phyloP scores from a whole-genome alignment of 176 grass and related monocot species.

The Oryza nivara region DNA sequence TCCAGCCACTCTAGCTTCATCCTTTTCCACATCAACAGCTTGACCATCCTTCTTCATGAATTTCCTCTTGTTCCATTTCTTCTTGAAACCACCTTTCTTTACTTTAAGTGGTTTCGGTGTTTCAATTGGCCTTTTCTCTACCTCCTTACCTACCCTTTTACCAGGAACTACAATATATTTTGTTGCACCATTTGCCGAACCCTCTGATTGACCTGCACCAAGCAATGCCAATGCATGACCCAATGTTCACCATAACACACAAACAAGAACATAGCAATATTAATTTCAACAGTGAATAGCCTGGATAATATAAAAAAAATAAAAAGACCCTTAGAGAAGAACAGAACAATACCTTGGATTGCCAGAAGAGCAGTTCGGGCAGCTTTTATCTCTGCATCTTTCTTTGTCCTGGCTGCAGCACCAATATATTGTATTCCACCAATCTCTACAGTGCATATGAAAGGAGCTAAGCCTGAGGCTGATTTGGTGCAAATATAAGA shows the following conservation, averaged over 20 bases:
- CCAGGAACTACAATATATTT: conserved; percentile 74
- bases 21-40: conserved; percentile 35
- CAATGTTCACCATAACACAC: conserved; percentile 5
- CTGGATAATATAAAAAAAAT: background rate
- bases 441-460: conserved; percentile 84
- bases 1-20: conserved; percentile 38
- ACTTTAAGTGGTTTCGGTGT: conserved; percentile 63
- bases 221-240: conserved; percentile 26
- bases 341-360: conserved; percentile 61
- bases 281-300: background rate
- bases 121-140: conserved; percentile 43
- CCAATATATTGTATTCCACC: conserved; percentile 95
- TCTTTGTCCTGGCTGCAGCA: conserved; percentile 79
- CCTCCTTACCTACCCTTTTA: conserved; percentile 61
- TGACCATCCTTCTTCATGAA: conserved; percentile 49
- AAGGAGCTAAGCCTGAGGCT: conserved; percentile 56
- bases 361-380: conserved; percentile 92
- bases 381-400: conserved; percentile 92
- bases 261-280: background rate
- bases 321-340: background rate
- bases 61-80: conserved; percentile 75
- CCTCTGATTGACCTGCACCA: conserved; percentile 65
- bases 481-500: conserved; percentile 73
- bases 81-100: conserved; percentile 67
- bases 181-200: conserved; percentile 49